Conservation (phyloP, 805 yeast genomes). For the Lachancea fermentati region DNA sequence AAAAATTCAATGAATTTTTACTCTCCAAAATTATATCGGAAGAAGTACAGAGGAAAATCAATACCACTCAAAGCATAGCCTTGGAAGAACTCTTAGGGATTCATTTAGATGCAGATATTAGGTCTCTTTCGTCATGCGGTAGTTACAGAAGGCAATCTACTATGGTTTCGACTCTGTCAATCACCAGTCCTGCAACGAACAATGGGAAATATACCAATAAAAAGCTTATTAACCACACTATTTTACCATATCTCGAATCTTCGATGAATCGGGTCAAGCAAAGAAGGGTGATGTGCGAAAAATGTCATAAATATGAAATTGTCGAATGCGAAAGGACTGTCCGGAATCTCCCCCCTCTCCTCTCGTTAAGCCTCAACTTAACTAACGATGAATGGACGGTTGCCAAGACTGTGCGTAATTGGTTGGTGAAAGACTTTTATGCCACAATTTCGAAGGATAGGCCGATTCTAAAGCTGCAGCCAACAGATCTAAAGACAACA, state of each 20-base stretch:
- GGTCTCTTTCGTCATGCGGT: constrained; percentile 22
- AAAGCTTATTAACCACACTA: constrained; percentile 33
- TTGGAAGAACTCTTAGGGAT: constrained; percentile 31
- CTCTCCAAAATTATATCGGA: constrained; percentile 23
- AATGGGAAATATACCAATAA: constrained; percentile 27
- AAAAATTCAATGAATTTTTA: constrained; percentile 26
- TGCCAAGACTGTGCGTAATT: constrained; percentile 44
- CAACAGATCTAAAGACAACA: constrained; percentile 25
- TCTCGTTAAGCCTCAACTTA: constrained; percentile 56
- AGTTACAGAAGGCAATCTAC: constrained; percentile 18
- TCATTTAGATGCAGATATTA: constrained; percentile 15
- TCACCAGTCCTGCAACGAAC: constrained; percentile 26
- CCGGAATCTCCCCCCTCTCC: constrained; percentile 55
- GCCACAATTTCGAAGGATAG: constrained; percentile 37
- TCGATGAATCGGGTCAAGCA: constrained; percentile 49
- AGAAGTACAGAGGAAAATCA: constrained; percentile 20
- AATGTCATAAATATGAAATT: constrained; percentile 45
- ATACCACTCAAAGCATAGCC: constrained; percentile 16
- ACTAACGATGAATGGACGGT: constrained; percentile 48
- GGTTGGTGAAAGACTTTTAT: constrained; percentile 62
- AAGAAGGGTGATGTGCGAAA: constrained; percentile 47
- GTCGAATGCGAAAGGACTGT: constrained; percentile 50
- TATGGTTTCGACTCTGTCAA: constrained; percentile 22
- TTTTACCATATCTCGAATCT: constrained; percentile 56
- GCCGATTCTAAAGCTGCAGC: constrained; percentile 32